Evolutionary conservation across 306 rosid species (phyloP), one percentile per base, ranked within the genome.

Genomic region (Gastrolobium villosum): DNA sequence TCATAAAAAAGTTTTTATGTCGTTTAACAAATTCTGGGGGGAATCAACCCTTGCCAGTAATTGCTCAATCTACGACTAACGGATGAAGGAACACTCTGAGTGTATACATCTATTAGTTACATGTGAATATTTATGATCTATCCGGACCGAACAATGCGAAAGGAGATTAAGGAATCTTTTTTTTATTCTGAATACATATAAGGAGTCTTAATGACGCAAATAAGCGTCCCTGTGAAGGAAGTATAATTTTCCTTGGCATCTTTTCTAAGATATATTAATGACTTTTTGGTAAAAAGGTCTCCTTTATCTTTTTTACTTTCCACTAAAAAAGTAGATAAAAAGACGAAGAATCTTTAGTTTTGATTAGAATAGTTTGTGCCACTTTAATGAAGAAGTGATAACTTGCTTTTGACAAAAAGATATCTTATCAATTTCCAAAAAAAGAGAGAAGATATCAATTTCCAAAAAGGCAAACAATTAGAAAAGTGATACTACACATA

Each of bases 221-320:
- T 5, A 36, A 57, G 4, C 54, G 28, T 34, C 2, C 52, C 10
- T 37, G 2, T 2, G 37, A 46, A 48, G 68, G 60, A 49, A 72
- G 8, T 9, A 57, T 41, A 31, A 61, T 84, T 61, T 65, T n/a
- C 34, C 46, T 75, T 34, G 26, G 77, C 69, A 64, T 71, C 63
- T 76, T 56, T 75, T 59, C 53, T 6, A 35, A n/a, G 40, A 30
- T 77, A 52, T 50, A 65, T 40, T 64, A 20, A 70, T 54, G 39
- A 43, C 71, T 6, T 72, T 63, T 76, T 8, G 57, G 9, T 28
- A 54, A 60, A 76, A 41, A 72, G 52, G 61, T 31, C 4, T 32
- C 7, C 10, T n/a, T 37, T 28, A 39, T 53, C 66, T 81, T 50
- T 60, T 32, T 30, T 14, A 41, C 70, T 84, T 84, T 79, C 61